Conservation (phyloP, 2,329 filamentous ascomycete species). For the Lasiodiplodia theobromae region DNA sequence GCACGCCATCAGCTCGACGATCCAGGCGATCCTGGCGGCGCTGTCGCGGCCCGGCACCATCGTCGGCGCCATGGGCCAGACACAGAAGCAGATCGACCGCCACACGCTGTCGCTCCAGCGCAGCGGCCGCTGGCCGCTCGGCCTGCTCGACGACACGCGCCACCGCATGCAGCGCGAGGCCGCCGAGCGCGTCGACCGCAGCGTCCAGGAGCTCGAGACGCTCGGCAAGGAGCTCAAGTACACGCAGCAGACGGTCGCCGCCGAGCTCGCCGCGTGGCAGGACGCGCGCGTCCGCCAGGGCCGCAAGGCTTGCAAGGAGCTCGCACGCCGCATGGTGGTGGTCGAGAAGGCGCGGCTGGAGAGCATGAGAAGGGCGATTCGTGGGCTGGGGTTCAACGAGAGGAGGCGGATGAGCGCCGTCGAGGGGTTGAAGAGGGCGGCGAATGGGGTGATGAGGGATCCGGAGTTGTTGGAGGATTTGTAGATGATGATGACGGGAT, state of each 20-base stretch:
- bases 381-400: conserved; percentile 54
- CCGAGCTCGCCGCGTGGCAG: conserved; percentile 92
- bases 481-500: conserved; percentile 11
- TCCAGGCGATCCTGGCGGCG: conserved; percentile 79
- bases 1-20: conserved; percentile 81
- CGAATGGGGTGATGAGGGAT: neutral
- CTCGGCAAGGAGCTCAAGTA: conserved; percentile 85
- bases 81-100: conserved; percentile 79
- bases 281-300: conserved; percentile 84
- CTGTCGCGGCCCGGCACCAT: conserved; percentile 80
- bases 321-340: conserved; percentile 80
- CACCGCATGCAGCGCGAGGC: conserved; percentile 83
- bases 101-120: conserved; percentile 77
- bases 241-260: conserved; percentile 91
- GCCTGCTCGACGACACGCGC: conserved; percentile 85
- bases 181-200: conserved; percentile 77
- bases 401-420: conserved; percentile 10
- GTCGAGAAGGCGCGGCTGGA: conserved; percentile 80
- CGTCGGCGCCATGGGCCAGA: conserved; percentile 75
- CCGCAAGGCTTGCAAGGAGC: conserved; percentile 73
- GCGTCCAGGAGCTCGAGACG: conserved; percentile 72
- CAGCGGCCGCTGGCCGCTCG: conserved; percentile 79
- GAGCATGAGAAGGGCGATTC: conserved; percentile 79
- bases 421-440: conserved; percentile 12
- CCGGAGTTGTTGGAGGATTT: conserved; percentile 19